These are phyloP conservation scores for Mortierella sp. DNA, from an alignment of 371 early-diverging fungal genomes.

Conservation along the genomic window DNA sequence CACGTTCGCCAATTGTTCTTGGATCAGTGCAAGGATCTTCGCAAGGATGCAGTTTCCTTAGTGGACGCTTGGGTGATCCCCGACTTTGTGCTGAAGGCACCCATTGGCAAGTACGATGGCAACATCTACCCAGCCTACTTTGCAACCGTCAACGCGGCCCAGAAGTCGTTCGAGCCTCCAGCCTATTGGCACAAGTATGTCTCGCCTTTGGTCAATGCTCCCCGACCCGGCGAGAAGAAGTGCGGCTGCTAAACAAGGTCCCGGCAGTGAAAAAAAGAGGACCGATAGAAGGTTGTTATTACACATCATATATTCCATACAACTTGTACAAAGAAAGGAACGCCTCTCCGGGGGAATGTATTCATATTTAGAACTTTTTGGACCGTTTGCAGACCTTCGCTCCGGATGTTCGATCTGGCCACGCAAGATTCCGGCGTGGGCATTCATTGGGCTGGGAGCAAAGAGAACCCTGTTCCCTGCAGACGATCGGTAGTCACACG, in stretches of 20 bases:
- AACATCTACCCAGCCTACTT: conserved; percentile 61
- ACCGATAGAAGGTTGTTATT: too few relatives aligned
- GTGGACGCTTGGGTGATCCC: conserved; percentile 72
- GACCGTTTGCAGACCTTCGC: not conserved
- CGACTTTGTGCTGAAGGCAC: conserved; percentile 75
- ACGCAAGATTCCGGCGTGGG: not conserved
- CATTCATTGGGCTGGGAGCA: conserved; percentile 13
- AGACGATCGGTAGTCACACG: conserved; percentile 18
- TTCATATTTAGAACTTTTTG: too few relatives aligned
- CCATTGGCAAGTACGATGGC: conserved; percentile 72
- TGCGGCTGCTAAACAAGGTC: conserved; percentile 12
- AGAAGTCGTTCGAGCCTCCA: conserved; percentile 50
- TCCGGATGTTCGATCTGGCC: not conserved
- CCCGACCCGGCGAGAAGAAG: conserved; percentile 45
- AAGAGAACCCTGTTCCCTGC: not conserved
- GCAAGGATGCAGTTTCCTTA: conserved; percentile 68
- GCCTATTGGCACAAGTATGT: conserved; percentile 53
- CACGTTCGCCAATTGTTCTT: conserved; percentile 58
- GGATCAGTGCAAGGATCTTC: conserved; percentile 63
- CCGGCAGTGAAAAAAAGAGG: not conserved
- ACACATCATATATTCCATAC: too few relatives aligned
- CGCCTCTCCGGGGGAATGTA: too few relatives aligned
- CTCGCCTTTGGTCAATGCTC: conserved; percentile 37
- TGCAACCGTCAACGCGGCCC: conserved; percentile 43
- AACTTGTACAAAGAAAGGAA: too few relatives aligned